Percentiles rank a stretch among this genome's conserved stretches.
Conservation (phyloP, 352 stramenopile species). For the Phytophthora palmivora region DNA sequence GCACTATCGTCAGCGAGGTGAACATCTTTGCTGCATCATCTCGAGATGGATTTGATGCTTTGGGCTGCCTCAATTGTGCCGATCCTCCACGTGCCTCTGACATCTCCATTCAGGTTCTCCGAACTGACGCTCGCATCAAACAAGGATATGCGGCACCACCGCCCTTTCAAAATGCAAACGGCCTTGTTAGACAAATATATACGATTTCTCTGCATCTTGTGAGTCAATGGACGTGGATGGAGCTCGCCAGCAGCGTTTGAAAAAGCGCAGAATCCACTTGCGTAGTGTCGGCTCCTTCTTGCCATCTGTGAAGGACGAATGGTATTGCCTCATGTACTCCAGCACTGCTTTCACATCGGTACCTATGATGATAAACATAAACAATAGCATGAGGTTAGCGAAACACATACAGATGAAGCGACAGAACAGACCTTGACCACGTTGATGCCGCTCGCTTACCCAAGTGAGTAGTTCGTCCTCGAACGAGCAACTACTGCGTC, state of each 20-base stretch:
- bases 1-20: not conserved
- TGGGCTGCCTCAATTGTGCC: not conserved
- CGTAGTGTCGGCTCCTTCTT: constrained; percentile 84
- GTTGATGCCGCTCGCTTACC: no score
- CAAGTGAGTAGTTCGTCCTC: no score
- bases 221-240: constrained; percentile 44
- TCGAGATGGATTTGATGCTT: constrained; percentile 8
- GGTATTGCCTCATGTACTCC: constrained; percentile 73
- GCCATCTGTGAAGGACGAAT: constrained; percentile 71
- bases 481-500: no score
- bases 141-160: constrained; percentile 21
- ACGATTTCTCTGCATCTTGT: constrained; percentile 55
- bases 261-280: constrained; percentile 87
- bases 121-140: constrained; percentile 18
- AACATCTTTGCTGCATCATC: not conserved
- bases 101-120: constrained; percentile 21
- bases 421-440: no score
- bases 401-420: no score
- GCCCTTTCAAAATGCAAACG: constrained; percentile 33
- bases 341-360: no score
- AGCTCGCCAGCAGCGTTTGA: constrained; percentile 73
- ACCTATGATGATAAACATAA: no score
- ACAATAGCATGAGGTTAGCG: no score
- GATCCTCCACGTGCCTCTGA: not conserved
- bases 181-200: constrained; percentile 61